These are phyloP conservation scores for Endocarpon pusillum DNA, from an alignment of 495 filamentous ascomycete genomes.

Conservation along the genomic window DNA sequence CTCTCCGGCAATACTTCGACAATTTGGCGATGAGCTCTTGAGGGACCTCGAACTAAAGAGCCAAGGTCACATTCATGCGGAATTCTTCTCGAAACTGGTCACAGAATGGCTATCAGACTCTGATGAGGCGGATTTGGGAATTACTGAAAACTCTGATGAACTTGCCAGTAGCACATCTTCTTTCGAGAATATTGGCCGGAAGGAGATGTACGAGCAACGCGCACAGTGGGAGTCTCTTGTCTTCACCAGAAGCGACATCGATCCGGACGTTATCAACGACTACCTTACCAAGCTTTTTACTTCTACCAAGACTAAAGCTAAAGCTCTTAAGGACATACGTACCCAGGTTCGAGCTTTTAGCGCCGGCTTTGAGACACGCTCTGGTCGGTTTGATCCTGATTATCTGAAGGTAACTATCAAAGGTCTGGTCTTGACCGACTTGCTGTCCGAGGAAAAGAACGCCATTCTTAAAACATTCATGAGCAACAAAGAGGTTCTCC, in stretches of 20 bases:
- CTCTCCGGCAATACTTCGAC: background rate
- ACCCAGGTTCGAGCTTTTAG: slow-evolving; percentile 29
- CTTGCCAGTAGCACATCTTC: too few relatives aligned
- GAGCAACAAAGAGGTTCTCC: slow-evolving; percentile 33
- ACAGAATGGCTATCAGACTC: slow-evolving; percentile 39
- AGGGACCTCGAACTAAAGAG: slow-evolving; percentile 33
- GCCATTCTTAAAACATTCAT: slow-evolving; percentile 41
- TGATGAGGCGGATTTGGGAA: background rate
- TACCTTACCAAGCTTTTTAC: slow-evolving; percentile 39
- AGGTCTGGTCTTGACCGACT: slow-evolving; percentile 35
- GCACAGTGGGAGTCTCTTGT: slow-evolving; percentile 39
- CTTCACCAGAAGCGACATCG: slow-evolving; percentile 32
- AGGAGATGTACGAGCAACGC: slow-evolving; percentile 33
- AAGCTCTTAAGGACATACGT: slow-evolving; percentile 28
- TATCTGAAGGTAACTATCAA: slow-evolving; percentile 33
- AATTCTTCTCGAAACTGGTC: slow-evolving; percentile 42
- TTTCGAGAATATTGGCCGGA: slow-evolving; percentile 24
- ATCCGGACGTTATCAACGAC: slow-evolving; percentile 24
- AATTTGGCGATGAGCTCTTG: slow-evolving; percentile 17
- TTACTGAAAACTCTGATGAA: background rate
- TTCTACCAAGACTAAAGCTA: slow-evolving; percentile 18
- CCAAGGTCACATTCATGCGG: slow-evolving; percentile 40
- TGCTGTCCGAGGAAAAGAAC: slow-evolving; percentile 41
- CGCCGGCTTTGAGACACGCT: slow-evolving; percentile 7
- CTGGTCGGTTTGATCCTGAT: slow-evolving; percentile 20